Conservation (phyloP, 176 grass and related monocot genomes). For the Luzula sylvatica region DNA sequence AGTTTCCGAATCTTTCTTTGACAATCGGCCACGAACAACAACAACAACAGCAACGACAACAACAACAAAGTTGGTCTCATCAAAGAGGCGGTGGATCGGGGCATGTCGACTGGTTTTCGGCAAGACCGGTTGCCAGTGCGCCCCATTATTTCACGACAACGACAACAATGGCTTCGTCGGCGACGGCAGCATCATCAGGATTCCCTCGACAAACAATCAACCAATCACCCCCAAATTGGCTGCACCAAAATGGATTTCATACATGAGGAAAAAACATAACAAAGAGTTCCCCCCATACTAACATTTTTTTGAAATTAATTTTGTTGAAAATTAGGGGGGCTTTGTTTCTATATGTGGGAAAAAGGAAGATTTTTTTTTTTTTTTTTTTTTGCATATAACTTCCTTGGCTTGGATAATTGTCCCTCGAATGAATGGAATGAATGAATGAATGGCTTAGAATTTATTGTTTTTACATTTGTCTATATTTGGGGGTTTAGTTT, state of each 20-base stretch:
- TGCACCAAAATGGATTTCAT: slow-evolving; percentile 71
- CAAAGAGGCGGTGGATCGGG: slow-evolving; percentile 16
- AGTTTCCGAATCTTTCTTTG: slow-evolving; percentile 29
- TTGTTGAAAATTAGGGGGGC: slow-evolving; percentile 8
- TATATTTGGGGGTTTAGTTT: too few species aligned
- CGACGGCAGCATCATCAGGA: slow-evolving; percentile 99
- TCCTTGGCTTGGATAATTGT: slow-evolving; percentile 23
- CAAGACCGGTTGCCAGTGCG: background rate
- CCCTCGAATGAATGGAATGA: too few species aligned
- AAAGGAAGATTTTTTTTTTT: slow-evolving; percentile 35
- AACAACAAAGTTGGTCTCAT: slow-evolving; percentile 31
- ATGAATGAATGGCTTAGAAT: slow-evolving; percentile 24
- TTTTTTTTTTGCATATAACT: slow-evolving; percentile 35
- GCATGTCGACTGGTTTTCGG: slow-evolving; percentile 30
- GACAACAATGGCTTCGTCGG: slow-evolving; percentile 14
- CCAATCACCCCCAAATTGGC: slow-evolving; percentile 41
- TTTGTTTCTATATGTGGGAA: slow-evolving; percentile 26
- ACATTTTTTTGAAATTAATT: slow-evolving; percentile 5
- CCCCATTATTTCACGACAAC: slow-evolving; percentile 12
- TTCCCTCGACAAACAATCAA: slow-evolving; percentile 66
- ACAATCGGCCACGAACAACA: slow-evolving; percentile 31
- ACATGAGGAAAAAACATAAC: slow-evolving; percentile 15
- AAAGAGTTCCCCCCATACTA: slow-evolving; percentile 1
- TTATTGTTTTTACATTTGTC: slow-evolving; percentile 7
- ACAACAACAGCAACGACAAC: slow-evolving; percentile 29